phyloP scores from a whole-genome alignment of 306 rosid genomes.

The Trichosanthes cucumerina region DNA sequence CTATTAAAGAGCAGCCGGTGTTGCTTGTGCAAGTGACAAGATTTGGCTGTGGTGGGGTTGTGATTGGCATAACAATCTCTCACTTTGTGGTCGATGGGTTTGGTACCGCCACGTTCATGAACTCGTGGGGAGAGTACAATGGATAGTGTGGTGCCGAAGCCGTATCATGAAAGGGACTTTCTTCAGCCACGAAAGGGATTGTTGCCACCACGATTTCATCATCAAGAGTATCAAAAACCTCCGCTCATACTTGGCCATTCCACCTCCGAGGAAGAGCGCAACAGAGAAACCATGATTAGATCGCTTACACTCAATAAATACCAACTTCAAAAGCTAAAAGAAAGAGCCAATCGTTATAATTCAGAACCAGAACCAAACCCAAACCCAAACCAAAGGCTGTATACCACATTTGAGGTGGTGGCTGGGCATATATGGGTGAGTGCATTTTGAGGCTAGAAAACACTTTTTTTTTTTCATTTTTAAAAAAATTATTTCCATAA shows the following conservation, averaged over 20 bases:
- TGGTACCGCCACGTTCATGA: conserved; percentile 25
- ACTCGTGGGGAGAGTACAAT: conserved; percentile 28
- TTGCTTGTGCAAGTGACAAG: conserved; percentile 32
- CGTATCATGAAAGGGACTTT: conserved; percentile 20
- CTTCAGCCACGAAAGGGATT: neutral
- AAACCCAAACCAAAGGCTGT: neutral
- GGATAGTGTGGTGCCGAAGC: conserved; percentile 13
- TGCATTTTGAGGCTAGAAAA: no score
- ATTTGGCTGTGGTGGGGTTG: conserved; percentile 43
- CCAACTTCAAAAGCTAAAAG: conserved; percentile 31
- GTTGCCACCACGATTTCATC: neutral
- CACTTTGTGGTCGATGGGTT: conserved; percentile 47
- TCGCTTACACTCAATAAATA: conserved; percentile 24
- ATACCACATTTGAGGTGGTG: neutral
- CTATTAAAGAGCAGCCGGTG: conserved; percentile 35
- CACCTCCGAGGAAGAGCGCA: conserved; percentile 22
- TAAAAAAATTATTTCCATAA: no score
- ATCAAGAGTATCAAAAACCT: conserved; percentile 16
- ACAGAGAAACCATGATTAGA: conserved; percentile 21
- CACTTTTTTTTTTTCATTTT: no score
- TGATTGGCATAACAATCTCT: conserved; percentile 26
- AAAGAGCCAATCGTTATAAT: conserved; percentile 15
- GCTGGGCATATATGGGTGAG: neutral
- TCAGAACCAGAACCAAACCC: no score
- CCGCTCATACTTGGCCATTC: conserved; percentile 17